Evolutionary conservation across 1,284 basidiomycete genomes (phyloP), one percentile per base, ranked within the genome.

Genomic region (Puccinia triticina): DNA sequence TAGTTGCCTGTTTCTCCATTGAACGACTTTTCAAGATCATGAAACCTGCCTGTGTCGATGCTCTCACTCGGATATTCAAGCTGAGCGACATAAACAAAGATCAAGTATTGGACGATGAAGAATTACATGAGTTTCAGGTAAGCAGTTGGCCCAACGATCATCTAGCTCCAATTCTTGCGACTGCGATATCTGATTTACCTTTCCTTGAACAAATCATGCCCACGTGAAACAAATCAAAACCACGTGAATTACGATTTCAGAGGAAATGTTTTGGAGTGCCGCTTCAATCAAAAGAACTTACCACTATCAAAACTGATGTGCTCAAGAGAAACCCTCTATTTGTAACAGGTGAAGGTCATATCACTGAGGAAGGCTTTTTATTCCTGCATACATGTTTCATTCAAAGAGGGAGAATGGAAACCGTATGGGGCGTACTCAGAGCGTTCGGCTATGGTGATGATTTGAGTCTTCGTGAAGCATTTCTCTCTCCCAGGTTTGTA

Each of bases 321-420:
- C 94, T 96, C 61, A 90, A 91, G 83, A 91, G 92, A 85, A 91
- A 93, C 84, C 91, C 88, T 79, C 85, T 87, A 10, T 85, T 85
- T 23, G 84, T 86, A 12, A 87, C 88, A 16, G 86, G 84, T n/a
- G 85, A 86, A 23, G 87, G 88, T 84, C 93, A 93, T n/a, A 89
- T 99, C 83, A 98, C 96, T 1, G 94, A 97, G 88, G 91, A 92
- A 16, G 96, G 96, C 0, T 98, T 98, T 88, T 88, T 98, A 69
- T 96, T 95, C 86, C 91, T 99, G 16, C 95, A 98, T 87, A 98
- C 96, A 4, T 94, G 93, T 85, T 99, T 99, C 88, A 98, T 99
- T 84, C 96, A 98, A 88, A 92, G 94, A 77, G 97, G 96, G 18
- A 90, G 97, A 66, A 90, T 98, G 84, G 96, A 99, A 88, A 99